Base-by-base conservation (phyloP, 164 flowering plant species). In the Platanus orientalis region DNA sequence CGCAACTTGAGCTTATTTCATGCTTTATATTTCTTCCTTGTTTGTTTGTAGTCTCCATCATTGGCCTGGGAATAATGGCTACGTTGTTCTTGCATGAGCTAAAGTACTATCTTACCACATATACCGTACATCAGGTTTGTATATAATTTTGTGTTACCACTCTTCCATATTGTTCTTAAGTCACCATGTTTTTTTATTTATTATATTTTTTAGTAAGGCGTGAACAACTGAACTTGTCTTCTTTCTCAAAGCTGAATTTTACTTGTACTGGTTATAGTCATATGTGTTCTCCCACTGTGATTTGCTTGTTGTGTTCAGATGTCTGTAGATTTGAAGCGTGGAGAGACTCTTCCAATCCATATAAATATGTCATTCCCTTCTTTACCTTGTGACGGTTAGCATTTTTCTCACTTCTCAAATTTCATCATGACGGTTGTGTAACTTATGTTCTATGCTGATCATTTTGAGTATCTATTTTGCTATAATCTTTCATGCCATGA, bases 281-380 rank as follows among this genome's bases (percentile, higher is more conserved):
- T 17, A 56, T 34, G n/a, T 13, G 7, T 28, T 62, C 16, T 57
- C 10, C 63, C 20, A 54, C 36, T 21, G 20, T 53, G 25, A 54
- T 45, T 24, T 64, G 16, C 27, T 6, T 62, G 42, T 62, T 54
- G 7, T 56, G 30, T 57, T 24, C 83, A 94, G 99, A 91, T 94
- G 99, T 84, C 97, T 51, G 97, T 94, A 47, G 99, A 94, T 71
- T 69, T 85, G 79, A 91, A 86, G 75, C 96, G 99, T 36, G 99
- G 99, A 58, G 97, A 94, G 78, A 94, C 83, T 28, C 97, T 94
- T 80, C 99, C 99, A 9, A 94, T 94, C 63, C 96, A 94, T 73
- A 82, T 94, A 67, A 94, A 94, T 72, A 83, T 94, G 83, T 81
- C 96, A 49, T 94, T 94, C 70, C 99, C 99, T 58, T 84, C 99